These are phyloP conservation scores for Trichomonas tenax DNA, from an alignment of 208 protist species.

Conservation along the genomic window DNA sequence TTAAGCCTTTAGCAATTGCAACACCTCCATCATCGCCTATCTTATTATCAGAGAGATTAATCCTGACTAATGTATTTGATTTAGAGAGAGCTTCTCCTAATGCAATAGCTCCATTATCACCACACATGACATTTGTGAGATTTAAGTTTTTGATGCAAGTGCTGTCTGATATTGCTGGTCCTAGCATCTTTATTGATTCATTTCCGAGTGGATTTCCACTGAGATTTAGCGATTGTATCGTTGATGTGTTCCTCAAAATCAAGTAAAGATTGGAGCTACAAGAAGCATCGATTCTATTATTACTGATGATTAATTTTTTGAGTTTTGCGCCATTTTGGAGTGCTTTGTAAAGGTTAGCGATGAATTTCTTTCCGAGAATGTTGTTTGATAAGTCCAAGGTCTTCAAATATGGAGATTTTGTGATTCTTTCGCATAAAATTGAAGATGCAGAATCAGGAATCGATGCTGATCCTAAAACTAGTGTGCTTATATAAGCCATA, in stretches of 20 bases:
- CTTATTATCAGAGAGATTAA: not conserved
- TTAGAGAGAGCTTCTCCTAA: not conserved
- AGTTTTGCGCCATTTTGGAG: not conserved
- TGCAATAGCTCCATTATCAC: not conserved
- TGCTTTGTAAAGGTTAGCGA: not conserved
- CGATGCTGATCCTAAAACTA: not conserved
- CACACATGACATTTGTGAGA: not conserved
- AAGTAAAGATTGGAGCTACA: not conserved
- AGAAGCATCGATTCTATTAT: not conserved
- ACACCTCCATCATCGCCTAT: not conserved
- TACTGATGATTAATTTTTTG: not conserved
- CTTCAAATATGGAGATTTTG: not conserved
- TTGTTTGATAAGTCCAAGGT: not conserved
- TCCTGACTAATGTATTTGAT: not conserved
- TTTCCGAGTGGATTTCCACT: not conserved
- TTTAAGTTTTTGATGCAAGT: not conserved
- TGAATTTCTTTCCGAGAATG: not conserved
- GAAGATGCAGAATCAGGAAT: not conserved
- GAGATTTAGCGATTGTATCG: not conserved
- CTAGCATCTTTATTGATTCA: not conserved
- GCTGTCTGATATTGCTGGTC: not conserved
- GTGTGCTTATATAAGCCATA: not conserved
- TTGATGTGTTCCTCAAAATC: not conserved
- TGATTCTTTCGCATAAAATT: not conserved
- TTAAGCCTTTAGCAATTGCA: not conserved